phyloP scores from a whole-genome alignment of 1,284 basidiomycete genomes.

The Pyrrhoderma lamaoense region DNA sequence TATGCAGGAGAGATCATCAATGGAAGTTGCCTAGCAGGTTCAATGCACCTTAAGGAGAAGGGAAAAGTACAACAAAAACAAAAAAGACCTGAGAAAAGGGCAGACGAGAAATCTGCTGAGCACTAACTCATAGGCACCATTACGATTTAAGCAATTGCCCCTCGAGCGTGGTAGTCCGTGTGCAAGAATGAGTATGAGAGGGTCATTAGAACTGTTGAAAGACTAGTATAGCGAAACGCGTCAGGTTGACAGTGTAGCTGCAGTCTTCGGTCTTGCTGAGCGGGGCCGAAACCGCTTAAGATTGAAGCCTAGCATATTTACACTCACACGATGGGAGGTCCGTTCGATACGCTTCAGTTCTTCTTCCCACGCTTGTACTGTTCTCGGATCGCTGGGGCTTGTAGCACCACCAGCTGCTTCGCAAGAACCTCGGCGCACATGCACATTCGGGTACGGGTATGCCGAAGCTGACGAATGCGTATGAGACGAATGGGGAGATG shows the following conservation, averaged over 20 bases:
- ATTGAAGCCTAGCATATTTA: conserved; percentile 49
- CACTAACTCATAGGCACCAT: neutral
- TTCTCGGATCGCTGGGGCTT: conserved; percentile 12
- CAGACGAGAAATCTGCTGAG: no score
- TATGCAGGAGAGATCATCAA: no score
- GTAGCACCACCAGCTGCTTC: conserved; percentile 3
- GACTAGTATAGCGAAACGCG: neutral
- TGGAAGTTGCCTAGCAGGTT: no score
- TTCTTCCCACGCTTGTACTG: conserved; percentile 65
- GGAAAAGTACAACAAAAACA: no score
- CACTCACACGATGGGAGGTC: conserved; percentile 51
- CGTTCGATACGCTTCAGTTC: conserved; percentile 66
- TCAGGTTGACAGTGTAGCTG: conserved; percentile 16
- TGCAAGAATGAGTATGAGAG: neutral
- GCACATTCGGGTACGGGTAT: conserved; percentile 13
- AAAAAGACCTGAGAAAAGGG: no score
- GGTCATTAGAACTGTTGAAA: neutral
- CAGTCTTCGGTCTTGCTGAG: conserved; percentile 24
- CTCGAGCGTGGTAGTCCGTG: no score
- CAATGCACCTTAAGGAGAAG: no score
- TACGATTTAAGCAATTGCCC: neutral
- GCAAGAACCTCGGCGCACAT: conserved; percentile 14
- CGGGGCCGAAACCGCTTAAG: conserved; percentile 35
- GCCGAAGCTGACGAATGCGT: conserved; percentile 7
- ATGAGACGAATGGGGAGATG: no score